Evolutionary conservation across 768 basidiomycete genomes (phyloP), one percentile per base, ranked within the genome.

Genomic region (Rhodotorula sphaerocarpa): DNA sequence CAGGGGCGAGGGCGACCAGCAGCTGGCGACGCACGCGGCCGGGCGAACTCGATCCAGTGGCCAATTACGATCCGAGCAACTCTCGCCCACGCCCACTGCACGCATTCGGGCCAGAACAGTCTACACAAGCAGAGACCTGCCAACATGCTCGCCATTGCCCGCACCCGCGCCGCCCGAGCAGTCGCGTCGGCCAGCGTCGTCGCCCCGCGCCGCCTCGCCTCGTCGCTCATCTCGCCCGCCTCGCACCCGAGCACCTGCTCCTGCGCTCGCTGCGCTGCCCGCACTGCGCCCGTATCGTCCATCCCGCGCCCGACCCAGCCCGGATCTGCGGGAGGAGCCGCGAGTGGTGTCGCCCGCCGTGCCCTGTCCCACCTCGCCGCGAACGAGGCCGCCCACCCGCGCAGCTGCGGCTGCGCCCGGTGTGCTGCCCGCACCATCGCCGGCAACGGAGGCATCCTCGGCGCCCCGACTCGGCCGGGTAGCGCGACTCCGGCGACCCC

Each of bases 201-300:
- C 23, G 7, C 52, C n/a, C 21, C 41, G 4, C 27, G 54, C 0
- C 58, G 58, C 45, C 0, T 50, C 46, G 33, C 46, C 45, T 56
- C 58, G 41, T 39, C 57, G 28, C 47, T 65, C 53, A 5, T 55
- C 20, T 42, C 58, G 21, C 54, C 63, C 12, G 50, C 57, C 20
- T 51, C 63, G 20, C 65, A 66, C 57, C 57, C 65, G 12, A 10
- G 52, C n/a, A 27, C 25, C 31, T 66, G 65, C 65, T 36, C 31
- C 31, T 66, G 65, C 54, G 52, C 65, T 28, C 60, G 65, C 52
- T 66, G 65, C 34, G 56, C 65, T 36, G 20, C 57, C 7, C 63
- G 63, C 42, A 42, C 54, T 14, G 45, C 60, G 21, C 39, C 65
- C 42, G 18, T 48, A 48, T 59, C 60, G 28, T 34, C 47, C 47